Percentiles rank a stretch among this genome's conserved stretches.
phyloP scores from a whole-genome alignment of 1,284 basidiomycete genomes.

The Leccinum cinnamomeum region DNA sequence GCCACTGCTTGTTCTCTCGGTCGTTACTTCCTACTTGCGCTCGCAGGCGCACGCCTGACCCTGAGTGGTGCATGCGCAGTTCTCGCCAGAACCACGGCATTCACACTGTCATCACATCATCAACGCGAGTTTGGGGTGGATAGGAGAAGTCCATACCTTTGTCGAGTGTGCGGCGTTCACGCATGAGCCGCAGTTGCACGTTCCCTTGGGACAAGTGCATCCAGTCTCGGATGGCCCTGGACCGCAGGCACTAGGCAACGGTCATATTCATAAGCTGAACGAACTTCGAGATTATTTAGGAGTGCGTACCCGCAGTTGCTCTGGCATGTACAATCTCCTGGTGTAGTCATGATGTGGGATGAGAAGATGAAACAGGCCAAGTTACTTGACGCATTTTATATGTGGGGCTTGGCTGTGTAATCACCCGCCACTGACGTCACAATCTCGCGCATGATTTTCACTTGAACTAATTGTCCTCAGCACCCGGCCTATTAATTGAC shows the following conservation, averaged over 20 bases:
- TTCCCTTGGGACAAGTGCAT: conserved; percentile 22
- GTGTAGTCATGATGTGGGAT: conserved; percentile 6
- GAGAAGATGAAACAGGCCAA: not conserved
- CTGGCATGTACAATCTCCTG: conserved; percentile 23
- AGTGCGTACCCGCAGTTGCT: conserved; percentile 23
- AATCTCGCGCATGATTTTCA: not conserved
- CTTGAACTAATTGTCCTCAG: not conserved
- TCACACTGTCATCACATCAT: conserved; percentile 20
- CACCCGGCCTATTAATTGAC: too few species aligned
- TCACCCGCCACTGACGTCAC: not conserved
- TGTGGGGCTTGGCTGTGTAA: not conserved
- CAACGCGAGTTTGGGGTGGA: not conserved
- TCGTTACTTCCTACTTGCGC: conserved; percentile 15
- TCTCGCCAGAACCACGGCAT: conserved; percentile 21
- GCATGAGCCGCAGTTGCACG: conserved; percentile 21
- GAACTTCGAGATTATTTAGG: not conserved
- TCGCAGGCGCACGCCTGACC: conserved; percentile 19
- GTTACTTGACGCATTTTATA: not conserved
- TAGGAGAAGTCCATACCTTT: conserved; percentile 10
- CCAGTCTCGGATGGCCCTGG: conserved; percentile 22
- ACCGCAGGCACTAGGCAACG: conserved; percentile 20
- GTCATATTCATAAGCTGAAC: not conserved
- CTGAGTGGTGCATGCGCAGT: conserved; percentile 19
- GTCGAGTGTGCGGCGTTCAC: conserved; percentile 23
- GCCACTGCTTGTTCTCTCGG: conserved; percentile 11